A percentile compares a stretch with the other conserved stretches of the same genome.
Evolutionary conservation across 768 basidiomycete species (phyloP).

Genomic region (Heimioporus sp.): DNA sequence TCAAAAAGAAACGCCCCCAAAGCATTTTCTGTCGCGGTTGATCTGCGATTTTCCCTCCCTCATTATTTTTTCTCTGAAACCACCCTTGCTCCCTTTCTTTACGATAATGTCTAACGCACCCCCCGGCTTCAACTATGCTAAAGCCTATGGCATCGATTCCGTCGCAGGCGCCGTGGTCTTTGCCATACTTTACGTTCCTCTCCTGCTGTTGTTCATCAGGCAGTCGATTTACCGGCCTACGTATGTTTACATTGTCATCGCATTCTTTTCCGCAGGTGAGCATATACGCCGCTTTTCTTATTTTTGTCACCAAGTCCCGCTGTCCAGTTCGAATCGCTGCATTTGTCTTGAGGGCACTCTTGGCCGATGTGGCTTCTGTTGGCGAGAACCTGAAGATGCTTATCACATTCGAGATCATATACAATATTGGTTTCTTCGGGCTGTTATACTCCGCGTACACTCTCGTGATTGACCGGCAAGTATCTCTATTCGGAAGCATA

Average conservation of each 20-base stretch:
- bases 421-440: conserved; percentile 36
- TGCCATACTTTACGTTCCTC: conserved; percentile 28
- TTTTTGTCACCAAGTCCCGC: background rate
- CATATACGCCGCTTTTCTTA: background rate
- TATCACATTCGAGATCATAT: conserved; percentile 31
- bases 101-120: conserved; percentile 16
- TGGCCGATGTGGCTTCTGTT: conserved; percentile 22
- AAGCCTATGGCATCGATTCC: conserved; percentile 27
- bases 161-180: conserved; percentile 33
- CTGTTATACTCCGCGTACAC: conserved; percentile 34
- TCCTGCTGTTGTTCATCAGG: conserved; percentile 22
- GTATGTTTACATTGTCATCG: conserved; percentile 26
- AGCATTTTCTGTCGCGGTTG: conserved; percentile 13
- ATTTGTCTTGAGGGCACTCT: conserved; percentile 28
- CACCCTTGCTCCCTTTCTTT: background rate
- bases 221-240: conserved; percentile 22
- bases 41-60: conserved; percentile 10
- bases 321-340: conserved; percentile 29
- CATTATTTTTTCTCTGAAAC: background rate
- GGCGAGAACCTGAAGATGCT: conserved; percentile 22
- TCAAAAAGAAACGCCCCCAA: conserved; percentile 11
- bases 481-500: background rate
- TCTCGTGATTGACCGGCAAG: conserved; percentile 33
- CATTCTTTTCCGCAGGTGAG: conserved; percentile 31
- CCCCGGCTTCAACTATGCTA: conserved; percentile 22